phyloP scores from a whole-genome alignment of 73 alveolate species.

The Paramecium octaurelia region DNA sequence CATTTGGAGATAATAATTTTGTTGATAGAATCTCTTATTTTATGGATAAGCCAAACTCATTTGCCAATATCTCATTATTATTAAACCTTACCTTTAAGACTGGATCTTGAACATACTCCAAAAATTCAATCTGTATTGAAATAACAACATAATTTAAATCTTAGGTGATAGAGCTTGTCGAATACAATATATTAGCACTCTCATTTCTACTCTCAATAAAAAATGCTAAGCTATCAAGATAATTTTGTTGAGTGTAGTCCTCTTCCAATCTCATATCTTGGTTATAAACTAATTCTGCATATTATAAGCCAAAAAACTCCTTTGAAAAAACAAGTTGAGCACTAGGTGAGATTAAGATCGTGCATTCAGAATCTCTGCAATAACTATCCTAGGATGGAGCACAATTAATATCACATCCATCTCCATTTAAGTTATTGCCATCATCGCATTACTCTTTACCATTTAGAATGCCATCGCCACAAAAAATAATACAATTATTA shows the following conservation, averaged over 20 bases:
- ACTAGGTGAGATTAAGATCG: not conserved
- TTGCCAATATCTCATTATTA: not conserved
- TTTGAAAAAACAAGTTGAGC: not conserved
- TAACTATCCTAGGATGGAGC: not conserved
- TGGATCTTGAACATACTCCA: not conserved
- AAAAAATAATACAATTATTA: not conserved
- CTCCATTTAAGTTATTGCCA: not conserved
- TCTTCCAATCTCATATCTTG: not conserved
- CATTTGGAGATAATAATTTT: not conserved
- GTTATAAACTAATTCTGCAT: not conserved
- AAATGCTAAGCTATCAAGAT: not conserved
- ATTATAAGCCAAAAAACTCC: not conserved
- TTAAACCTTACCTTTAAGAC: not conserved
- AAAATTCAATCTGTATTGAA: not conserved
- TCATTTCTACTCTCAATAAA: not conserved
- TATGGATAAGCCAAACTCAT: not conserved
- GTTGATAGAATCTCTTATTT: not conserved
- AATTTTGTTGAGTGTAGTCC: not conserved
- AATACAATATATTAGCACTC: not conserved
- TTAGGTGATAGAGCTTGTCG: not conserved
- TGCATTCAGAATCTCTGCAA: not conserved
- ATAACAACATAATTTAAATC: not conserved
- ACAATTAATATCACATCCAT: not conserved
- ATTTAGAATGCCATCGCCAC: not conserved
- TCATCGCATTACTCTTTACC: not conserved